Base-by-base conservation (phyloP, 2,329 filamentous ascomycete genomes). In the Penicillium sp. region DNA sequence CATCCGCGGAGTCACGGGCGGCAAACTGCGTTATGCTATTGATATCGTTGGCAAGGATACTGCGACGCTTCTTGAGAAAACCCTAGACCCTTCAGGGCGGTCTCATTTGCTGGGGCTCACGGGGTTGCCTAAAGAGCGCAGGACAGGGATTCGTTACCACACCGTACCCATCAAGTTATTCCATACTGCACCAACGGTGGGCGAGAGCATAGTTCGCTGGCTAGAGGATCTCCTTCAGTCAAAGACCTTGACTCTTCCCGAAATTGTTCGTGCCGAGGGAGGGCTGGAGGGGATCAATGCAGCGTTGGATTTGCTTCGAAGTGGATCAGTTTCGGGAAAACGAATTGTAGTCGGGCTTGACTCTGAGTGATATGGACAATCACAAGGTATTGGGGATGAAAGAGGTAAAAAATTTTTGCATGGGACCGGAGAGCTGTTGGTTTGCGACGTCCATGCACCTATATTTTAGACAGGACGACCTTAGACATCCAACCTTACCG, bases 141-240 rank as follows among this genome's bases (percentile, higher is more conserved):
- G 74, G 0, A 55, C 74, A 0, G 81, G 81, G 0, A 78, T 86
- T 0, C 71, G 78, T 5, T 82, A 86, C 58, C 89, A 91, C 68
- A 85, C 81, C 0, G 87, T 92, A 0, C 90, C 90, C 0, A 90
- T 93, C 62, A 92, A 92, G 73, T 69, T 91, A 4, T 92, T 91
- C 68, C 90, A 93, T 69, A 86, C 89, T 59, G 81, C 87, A 0
- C 83, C 86, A 0, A 79, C 80, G 1, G 79, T 92, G 0, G 90
- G 90, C 0, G 83, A 87, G 62, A 80, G 80, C 0, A 71, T 91
- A 55, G 86, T 86, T 12, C 71, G 77, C 1, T 92, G 90, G 90
- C 76, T 91, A 28, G 89, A 91, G 71, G 76, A 80, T 25, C 73
- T 92, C n/a, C 73, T 92, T 6, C 77, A 82, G 8, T 76, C 80